Conservation (phyloP, 2,329 filamentous ascomycete genomes). For the Penicillium olsonii region DNA sequence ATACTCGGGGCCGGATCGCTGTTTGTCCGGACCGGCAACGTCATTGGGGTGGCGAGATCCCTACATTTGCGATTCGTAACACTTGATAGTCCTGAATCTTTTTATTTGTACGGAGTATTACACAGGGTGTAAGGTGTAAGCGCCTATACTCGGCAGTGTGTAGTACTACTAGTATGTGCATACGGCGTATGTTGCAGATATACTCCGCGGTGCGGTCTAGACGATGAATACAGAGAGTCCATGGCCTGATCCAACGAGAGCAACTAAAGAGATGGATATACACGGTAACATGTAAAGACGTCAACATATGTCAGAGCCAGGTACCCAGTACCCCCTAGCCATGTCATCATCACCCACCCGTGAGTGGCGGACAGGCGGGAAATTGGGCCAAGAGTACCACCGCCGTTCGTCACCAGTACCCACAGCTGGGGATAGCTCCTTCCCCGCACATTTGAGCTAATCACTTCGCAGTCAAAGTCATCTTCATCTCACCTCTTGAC, state of each 20-base stretch:
- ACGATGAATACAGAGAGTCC: too few relatives aligned
- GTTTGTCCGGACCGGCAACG: conserved; percentile 1
- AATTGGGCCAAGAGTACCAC: conserved; percentile 1
- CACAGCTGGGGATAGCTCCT: conserved; percentile 7
- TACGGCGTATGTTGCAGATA: too few relatives aligned
- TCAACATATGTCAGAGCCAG: neutral
- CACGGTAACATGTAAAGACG: too few relatives aligned
- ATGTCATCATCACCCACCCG: conserved; percentile 17
- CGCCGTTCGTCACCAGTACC: conserved; percentile 7
- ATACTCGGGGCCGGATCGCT: neutral
- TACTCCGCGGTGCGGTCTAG: too few relatives aligned
- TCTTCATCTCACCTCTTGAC: neutral
- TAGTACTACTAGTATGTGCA: too few relatives aligned
- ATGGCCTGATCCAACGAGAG: too few relatives aligned
- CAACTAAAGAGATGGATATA: too few relatives aligned
- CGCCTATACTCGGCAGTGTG: neutral
- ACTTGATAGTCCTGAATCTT: too few relatives aligned
- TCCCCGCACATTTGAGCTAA: conserved; percentile 18
- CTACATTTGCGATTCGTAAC: too few relatives aligned
- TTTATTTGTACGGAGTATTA: neutral
- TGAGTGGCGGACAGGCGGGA: neutral
- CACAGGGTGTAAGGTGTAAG: neutral
- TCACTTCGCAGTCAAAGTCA: conserved; percentile 1
- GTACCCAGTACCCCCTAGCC: conserved; percentile 6
- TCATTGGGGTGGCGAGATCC: too few relatives aligned